Evolutionary conservation across 2,329 filamentous ascomycete species (phyloP).

Genomic region (Aspergillus neoniger): DNA sequence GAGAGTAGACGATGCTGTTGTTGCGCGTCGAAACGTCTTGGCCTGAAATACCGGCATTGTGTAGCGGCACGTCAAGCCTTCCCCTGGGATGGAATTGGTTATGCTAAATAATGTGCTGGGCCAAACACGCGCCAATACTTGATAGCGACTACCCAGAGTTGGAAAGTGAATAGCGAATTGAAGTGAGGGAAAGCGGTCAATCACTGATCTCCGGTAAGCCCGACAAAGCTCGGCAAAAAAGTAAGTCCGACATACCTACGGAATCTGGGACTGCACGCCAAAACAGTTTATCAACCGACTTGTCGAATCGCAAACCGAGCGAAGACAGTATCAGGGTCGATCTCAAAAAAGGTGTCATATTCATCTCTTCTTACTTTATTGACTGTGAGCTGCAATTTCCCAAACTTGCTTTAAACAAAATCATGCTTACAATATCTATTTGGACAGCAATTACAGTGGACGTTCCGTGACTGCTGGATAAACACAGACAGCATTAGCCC

Average conservation of each 20-base stretch:
- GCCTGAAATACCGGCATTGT: slow-evolving; percentile 65
- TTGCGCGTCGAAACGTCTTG: slow-evolving; percentile 69
- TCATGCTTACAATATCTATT: background rate
- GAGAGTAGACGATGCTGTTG: slow-evolving; percentile 53
- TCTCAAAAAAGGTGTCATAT: background rate
- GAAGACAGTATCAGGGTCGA: background rate
- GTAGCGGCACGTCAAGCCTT: slow-evolving; percentile 1
- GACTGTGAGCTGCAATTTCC: background rate
- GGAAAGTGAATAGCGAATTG: background rate
- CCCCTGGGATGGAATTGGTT: background rate
- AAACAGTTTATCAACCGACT: background rate
- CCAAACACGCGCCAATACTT: background rate
- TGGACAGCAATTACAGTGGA: background rate
- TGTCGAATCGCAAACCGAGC: background rate
- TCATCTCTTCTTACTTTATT: background rate
- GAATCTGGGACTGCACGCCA: slow-evolving; percentile 12
- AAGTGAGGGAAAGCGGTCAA: background rate
- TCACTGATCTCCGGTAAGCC: background rate
- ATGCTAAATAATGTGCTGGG: background rate
- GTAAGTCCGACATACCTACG: slow-evolving; percentile 18
- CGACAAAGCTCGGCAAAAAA: slow-evolving; percentile 17
- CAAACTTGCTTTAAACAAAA: background rate
- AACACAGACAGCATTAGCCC: background rate
- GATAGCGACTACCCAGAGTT: background rate
- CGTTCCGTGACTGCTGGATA: background rate